Conservation (phyloP, 2,329 filamentous ascomycete genomes). For the Apiospora saccharicola region DNA sequence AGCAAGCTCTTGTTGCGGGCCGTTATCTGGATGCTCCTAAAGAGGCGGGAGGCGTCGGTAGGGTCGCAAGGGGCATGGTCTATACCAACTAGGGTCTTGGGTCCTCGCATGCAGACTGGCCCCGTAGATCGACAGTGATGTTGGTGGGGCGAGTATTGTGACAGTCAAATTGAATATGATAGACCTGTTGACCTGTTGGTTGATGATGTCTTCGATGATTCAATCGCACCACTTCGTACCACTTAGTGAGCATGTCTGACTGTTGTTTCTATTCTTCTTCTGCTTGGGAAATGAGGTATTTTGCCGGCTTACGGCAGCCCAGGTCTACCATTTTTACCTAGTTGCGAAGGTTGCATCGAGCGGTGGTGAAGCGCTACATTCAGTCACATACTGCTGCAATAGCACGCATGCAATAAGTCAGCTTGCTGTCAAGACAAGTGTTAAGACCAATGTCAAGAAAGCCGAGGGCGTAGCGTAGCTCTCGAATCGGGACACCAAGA, state of each 20-base stretch:
- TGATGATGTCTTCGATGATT: conserved; percentile 15
- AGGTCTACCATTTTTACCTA: not conserved
- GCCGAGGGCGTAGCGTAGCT: not conserved
- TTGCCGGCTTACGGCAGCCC: not conserved
- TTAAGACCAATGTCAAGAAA: not conserved
- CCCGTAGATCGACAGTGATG: conserved; percentile 15
- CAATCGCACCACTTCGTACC: not conserved
- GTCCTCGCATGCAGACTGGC: conserved; percentile 19
- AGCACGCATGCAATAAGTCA: conserved; percentile 16
- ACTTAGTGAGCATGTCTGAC: not conserved
- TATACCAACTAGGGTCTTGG: conserved; percentile 7
- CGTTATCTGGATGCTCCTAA: conserved; percentile 32
- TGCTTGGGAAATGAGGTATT: not conserved
- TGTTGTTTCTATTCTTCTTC: not conserved
- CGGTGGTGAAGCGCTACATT: not conserved
- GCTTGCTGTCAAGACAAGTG: conserved; percentile 19
- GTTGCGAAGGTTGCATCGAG: conserved; percentile 6
- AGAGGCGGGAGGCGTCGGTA: conserved; percentile 36
- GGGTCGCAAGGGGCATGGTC: conserved; percentile 14
- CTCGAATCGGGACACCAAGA: not conserved
- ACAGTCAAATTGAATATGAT: not conserved
- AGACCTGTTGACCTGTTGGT: conserved; percentile 10
- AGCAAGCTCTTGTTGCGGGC: conserved; percentile 26
- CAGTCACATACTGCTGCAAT: conserved; percentile 10
- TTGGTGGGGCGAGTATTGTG: conserved; percentile 12